These are phyloP conservation scores for Nigrograna mackinnonii DNA, from an alignment of 2,329 filamentous ascomycete species.

Conservation along the genomic window DNA sequence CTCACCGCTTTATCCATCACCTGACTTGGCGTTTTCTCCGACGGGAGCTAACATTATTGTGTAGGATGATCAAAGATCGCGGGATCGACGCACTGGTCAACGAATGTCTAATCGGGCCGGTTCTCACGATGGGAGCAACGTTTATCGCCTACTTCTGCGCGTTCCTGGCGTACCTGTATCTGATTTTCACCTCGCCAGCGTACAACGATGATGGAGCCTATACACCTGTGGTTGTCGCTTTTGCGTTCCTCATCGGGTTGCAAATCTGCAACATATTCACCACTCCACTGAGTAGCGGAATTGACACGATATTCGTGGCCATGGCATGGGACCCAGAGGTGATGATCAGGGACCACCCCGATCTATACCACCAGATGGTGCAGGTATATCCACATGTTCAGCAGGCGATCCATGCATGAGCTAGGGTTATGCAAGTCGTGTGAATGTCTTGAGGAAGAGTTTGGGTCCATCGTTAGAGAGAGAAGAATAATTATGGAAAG, in stretches of 20 bases:
- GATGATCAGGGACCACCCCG: constrained; percentile 77
- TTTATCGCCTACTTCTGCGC: constrained; percentile 85
- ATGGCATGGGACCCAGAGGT: constrained; percentile 70
- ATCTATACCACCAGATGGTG: constrained; percentile 79
- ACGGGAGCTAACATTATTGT: constrained; percentile 13
- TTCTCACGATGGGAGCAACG: constrained; percentile 73
- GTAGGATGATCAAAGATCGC: constrained; percentile 81
- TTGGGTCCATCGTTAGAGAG: too few relatives aligned
- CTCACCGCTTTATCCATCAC: not conserved
- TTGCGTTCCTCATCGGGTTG: constrained; percentile 85
- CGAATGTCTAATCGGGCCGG: constrained; percentile 71
- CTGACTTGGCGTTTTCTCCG: not conserved
- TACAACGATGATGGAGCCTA: constrained; percentile 73
- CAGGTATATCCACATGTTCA: constrained; percentile 83
- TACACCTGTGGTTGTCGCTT: constrained; percentile 79
- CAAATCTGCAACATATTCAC: constrained; percentile 91
- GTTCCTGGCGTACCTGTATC: constrained; percentile 83
- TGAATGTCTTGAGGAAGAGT: not conserved
- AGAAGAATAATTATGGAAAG: constrained; percentile 1
- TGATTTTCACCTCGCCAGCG: constrained; percentile 76
- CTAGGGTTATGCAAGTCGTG: not conserved
- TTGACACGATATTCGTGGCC: constrained; percentile 90
- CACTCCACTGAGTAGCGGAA: constrained; percentile 83
- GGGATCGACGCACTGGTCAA: constrained; percentile 90
- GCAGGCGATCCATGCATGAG: constrained; percentile 68